These are phyloP conservation scores for Lachnellula cervina DNA, from an alignment of 2,329 filamentous ascomycete species.

Conservation along the genomic window DNA sequence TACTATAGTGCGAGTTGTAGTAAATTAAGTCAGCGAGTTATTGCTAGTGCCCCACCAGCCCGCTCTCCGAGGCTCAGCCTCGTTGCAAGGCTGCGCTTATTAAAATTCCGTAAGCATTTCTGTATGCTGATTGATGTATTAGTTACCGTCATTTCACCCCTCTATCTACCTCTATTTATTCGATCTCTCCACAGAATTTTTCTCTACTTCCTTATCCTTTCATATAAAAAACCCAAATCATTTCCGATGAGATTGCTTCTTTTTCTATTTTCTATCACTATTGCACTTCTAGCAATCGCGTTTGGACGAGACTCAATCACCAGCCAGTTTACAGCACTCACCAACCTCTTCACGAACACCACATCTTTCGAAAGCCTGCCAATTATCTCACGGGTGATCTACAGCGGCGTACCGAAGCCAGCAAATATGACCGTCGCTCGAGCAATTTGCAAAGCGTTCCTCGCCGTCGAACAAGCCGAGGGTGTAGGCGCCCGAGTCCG, in stretches of 20 bases:
- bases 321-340: constrained; percentile 14
- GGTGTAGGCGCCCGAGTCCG: constrained; percentile 84
- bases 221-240: constrained; percentile 15
- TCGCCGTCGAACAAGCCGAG: constrained; percentile 80
- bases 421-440: constrained; percentile 62
- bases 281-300: constrained; percentile 26
- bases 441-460: constrained; percentile 75
- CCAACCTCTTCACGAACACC: constrained; percentile 13
- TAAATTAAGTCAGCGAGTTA: too few species aligned
- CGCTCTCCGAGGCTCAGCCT: too few species aligned
- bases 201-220: constrained; percentile 12
- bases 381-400: constrained; percentile 18
- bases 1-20: too few species aligned
- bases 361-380: constrained; percentile 14
- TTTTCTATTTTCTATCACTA: constrained; percentile 21
- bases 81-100: too few species aligned
- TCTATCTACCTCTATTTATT: not conserved
- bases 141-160: constrained; percentile 9
- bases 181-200: constrained; percentile 12
- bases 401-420: constrained; percentile 15
- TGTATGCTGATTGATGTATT: not conserved
- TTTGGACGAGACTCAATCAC: constrained; percentile 23
- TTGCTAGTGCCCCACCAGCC: too few species aligned
- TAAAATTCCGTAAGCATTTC: not conserved
- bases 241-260: constrained; percentile 28